Evolutionary conservation across 2,329 filamentous ascomycete genomes (phyloP), one percentile per base, ranked within the genome.

Genomic region (Zalaria sp.): DNA sequence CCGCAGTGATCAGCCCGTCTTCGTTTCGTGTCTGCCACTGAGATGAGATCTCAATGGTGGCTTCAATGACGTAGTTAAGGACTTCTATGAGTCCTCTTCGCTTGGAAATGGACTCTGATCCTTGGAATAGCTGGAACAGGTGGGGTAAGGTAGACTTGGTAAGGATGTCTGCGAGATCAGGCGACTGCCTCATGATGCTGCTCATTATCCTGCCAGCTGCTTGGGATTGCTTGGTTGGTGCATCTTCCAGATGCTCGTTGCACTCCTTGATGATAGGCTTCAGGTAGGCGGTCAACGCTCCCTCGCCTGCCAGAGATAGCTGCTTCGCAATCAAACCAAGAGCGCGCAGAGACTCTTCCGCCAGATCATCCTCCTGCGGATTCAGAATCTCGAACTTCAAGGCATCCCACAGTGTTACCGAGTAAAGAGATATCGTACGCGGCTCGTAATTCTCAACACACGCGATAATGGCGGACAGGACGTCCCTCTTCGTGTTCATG

Each of bases 351-450:
- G 78, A 73, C 50, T 74, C 71, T 38, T 76, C 65, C 0, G 75
- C 75, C 5, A 83, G 59, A 39, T 80, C 73, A 42, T 81, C 75
- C 50, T 82, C 78, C 54, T 80, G 75, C 0, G 74, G 71, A 48
- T 77, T 79, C 9, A 83, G 62, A 7, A 83, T 72, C 51, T 83
- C 78, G 49, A 79, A 83, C 54, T 81, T 83, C 40, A 83, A 56
- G 5, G 76, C 70, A 49, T 81, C 77, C 78, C 78, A 83, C 2
- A 82, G 62, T 1, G 73, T 77, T 38, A 78, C 71, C 0, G 77
- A 77, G 51, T 79, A 79, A 7, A 72, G 68, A 5, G 75, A 74
- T 27, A 81, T 66, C 0, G 73, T 77, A 7, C 66, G 63, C 5
- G 71, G 64, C 18, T 72, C 72, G 47, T 81, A 83, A 9, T 71